Evolutionary conservation across 805 yeast genomes (phyloP), one percentile per base, ranked within the genome.

Genomic region (Candida easanensis): DNA sequence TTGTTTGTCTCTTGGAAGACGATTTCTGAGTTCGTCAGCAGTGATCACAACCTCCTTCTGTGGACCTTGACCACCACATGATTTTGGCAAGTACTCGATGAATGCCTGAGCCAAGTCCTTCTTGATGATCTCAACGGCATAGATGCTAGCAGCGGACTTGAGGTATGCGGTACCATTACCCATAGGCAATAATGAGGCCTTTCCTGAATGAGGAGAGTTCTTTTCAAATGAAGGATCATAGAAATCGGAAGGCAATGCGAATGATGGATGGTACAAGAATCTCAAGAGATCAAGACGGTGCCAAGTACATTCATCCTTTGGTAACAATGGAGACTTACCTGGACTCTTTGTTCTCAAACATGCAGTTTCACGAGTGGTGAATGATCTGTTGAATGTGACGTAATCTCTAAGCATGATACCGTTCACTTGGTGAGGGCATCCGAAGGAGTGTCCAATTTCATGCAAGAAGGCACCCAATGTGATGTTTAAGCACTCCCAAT

Each of bases 401-500:
- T 90, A 93, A 45, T 85, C 96, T 45, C 97, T 72, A 30, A 88
- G 65, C 98, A 91, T 93, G 21, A 91, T 84, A 16, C 98, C 98
- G 51, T 74, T 69, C 13, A 82, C 85, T 62, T 89, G 93, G 64
- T 91, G 98, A 0, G 98, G 97, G 50, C 91, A 85, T 0, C 97
- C 96, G 33, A 91, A 69, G 21, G 79, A 67, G 61, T 91, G 98
- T 1, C 99, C 98, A 39, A 91, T 83, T 60, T 91, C 98, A 63
- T 91, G 98, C 84, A 90, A 73, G 54, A 89, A 90, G 0, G 98
- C 97, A 35, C 99, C 98, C 54, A 87, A 60, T 1, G 97, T 87
- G 28, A 91, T 76, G 46, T 85, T 84, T 35, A 85, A 65, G 56
- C 95, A 85, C 63, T 91, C 97, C 96, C 97, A 93, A 43, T 83